Evolutionary conservation across 805 yeast species (phyloP).

Genomic region (Torulaspora franciscae): DNA sequence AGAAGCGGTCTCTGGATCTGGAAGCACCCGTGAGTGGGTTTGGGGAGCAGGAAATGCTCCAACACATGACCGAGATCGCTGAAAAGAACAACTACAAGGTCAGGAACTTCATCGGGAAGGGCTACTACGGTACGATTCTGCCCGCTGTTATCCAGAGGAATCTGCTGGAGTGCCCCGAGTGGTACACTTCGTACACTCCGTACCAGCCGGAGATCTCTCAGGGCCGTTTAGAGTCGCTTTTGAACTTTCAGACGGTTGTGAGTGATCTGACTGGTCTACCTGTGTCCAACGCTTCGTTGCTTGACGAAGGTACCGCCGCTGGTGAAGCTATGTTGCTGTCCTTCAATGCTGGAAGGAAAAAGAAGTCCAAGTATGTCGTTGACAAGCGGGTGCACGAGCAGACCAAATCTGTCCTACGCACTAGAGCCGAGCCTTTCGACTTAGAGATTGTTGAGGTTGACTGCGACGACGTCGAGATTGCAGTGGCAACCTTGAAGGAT

Average conservation of each 20-base stretch:
- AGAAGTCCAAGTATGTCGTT: constrained; percentile 62
- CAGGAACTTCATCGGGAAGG: constrained; percentile 84
- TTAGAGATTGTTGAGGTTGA: constrained; percentile 61
- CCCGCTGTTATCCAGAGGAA: constrained; percentile 95
- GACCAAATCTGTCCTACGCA: constrained; percentile 69
- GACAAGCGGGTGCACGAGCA: constrained; percentile 79
- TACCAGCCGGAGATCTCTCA: constrained; percentile 98
- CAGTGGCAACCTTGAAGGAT: constrained; percentile 36
- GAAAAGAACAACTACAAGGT: constrained; percentile 60
- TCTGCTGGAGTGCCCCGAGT: constrained; percentile 86
- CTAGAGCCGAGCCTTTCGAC: constrained; percentile 72
- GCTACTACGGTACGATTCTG: constrained; percentile 82
- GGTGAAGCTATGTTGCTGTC: constrained; percentile 94
- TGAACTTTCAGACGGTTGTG: constrained; percentile 90
- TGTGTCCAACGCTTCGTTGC: constrained; percentile 89
- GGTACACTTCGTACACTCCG: constrained; percentile 99
- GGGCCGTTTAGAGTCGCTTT: constrained; percentile 84
- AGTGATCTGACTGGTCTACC: constrained; percentile 88
- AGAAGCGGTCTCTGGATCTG: constrained; percentile 61
- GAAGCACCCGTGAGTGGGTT: constrained; percentile 63
- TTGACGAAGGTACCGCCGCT: constrained; percentile 97
- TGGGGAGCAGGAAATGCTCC: constrained; percentile 76
- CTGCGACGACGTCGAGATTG: constrained; percentile 41
- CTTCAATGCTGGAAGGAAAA: constrained; percentile 60
- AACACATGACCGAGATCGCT: constrained; percentile 64